Percentiles rank a stretch among this genome's conserved stretches.
phyloP scores from a whole-genome alignment of 306 rosid species.

The Morella rubra region DNA sequence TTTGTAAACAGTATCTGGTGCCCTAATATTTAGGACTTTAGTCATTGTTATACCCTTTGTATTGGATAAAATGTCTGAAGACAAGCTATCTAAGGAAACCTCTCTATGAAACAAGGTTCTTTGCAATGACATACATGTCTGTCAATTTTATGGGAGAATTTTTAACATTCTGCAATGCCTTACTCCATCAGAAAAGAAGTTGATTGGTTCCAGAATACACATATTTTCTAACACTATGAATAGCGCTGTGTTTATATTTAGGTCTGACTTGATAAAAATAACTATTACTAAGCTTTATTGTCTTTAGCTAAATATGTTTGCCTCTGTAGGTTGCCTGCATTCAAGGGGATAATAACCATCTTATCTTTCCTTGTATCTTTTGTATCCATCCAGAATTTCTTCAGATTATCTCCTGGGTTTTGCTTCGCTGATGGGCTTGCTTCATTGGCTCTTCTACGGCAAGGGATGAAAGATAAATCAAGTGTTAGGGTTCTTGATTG shows the following conservation, averaged over 20 bases:
- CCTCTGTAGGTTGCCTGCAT: slow-evolving; percentile 11
- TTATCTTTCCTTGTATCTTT: slow-evolving; percentile 26
- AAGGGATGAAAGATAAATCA: slow-evolving; percentile 91
- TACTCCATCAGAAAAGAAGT: not conserved
- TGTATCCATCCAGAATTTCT: slow-evolving; percentile 68
- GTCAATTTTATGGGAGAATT: not conserved
- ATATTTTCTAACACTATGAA: not conserved
- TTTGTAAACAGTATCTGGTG: not conserved
- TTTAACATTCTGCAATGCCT: not conserved
- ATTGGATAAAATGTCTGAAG: not conserved
- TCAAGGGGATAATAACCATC: slow-evolving; percentile 19
- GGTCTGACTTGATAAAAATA: not conserved
- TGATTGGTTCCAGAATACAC: not conserved
- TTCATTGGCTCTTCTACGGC: slow-evolving; percentile 92
- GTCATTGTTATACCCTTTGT: not conserved
- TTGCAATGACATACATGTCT: not conserved
- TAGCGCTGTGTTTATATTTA: slow-evolving; percentile 8
- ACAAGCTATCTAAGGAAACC: not conserved
- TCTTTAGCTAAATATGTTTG: not conserved
- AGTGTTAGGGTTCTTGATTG: slow-evolving; percentile 79
- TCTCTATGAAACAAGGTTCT: not conserved
- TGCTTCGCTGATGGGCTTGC: slow-evolving; percentile 99
- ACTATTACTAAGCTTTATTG: not conserved
- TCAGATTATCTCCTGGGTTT: slow-evolving; percentile 96
- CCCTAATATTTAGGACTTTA: not conserved